Percentiles rank a stretch among this genome's conserved stretches.
Evolutionary conservation across 371 early-diverging fungal species (phyloP).

Genomic region (Fennellomyces sp.): DNA sequence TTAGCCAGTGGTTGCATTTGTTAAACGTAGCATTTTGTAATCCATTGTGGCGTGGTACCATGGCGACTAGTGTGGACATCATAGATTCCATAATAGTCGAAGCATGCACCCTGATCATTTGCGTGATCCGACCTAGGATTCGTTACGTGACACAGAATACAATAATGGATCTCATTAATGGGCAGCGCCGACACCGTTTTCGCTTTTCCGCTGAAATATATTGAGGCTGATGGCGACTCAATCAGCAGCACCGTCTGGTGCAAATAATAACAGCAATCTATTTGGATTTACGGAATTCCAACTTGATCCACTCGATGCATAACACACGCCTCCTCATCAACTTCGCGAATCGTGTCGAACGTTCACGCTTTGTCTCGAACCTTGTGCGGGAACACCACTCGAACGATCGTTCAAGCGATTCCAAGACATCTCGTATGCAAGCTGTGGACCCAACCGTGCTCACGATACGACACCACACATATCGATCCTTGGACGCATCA

Average conservation of each 20-base stretch:
- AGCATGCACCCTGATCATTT: too few species aligned
- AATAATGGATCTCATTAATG: too few species aligned
- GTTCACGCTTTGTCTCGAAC: slow-evolving; percentile 1
- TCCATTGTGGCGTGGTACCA: too few species aligned
- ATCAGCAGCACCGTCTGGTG: background rate
- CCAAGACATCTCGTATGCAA: slow-evolving; percentile 1
- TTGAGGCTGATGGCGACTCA: too few species aligned
- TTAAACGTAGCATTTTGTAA: too few species aligned
- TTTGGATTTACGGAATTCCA: slow-evolving; percentile 1
- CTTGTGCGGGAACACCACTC: background rate
- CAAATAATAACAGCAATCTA: background rate
- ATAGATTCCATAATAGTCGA: too few species aligned
- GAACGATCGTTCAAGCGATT: background rate
- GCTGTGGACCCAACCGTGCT: slow-evolving; percentile 1
- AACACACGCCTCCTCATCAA: background rate
- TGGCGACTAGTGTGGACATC: too few species aligned
- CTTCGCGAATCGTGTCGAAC: background rate
- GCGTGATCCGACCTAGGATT: too few species aligned
- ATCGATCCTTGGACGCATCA: background rate
- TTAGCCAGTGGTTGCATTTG: too few species aligned
- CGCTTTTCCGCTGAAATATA: too few species aligned
- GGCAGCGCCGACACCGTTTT: too few species aligned
- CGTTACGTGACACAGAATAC: too few species aligned
- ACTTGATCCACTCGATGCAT: slow-evolving; percentile 3
- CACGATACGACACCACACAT: slow-evolving; percentile 3